Conservation (phyloP, 225 moss, liverwort and hornwort genomes). For the Polytrichum formosum region DNA sequence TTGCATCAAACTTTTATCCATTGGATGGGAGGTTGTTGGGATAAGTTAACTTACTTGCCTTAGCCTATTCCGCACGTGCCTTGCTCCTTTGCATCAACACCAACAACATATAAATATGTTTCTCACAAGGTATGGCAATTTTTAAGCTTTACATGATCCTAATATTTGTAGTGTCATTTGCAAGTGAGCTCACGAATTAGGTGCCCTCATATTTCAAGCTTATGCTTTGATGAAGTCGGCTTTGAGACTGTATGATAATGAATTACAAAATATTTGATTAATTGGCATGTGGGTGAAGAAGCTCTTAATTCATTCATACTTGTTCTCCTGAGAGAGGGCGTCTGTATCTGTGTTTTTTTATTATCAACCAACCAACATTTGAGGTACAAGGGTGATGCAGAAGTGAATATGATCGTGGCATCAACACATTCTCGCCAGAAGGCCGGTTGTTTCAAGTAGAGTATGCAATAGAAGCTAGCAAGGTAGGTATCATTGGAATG, state of each 20-base stretch:
- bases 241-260: no score
- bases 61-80: no score
- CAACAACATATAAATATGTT: slow-evolving; percentile 23
- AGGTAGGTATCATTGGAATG: slow-evolving; percentile 16
- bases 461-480: slow-evolving; percentile 60
- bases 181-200: no score
- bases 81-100: neutral
- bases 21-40: no score
- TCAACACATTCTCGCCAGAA: slow-evolving; percentile 58
- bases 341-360: neutral
- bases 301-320: neutral
- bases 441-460: slow-evolving; percentile 61
- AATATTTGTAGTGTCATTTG: no score
- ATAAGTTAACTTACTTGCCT: no score
- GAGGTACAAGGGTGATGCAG: slow-evolving; percentile 14
- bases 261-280: no score
- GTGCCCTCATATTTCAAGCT: no score
- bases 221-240: no score
- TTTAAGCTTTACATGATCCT: neutral
- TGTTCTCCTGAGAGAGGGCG: neutral
- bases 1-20: no score
- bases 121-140: slow-evolving; percentile 26
- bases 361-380: no score
- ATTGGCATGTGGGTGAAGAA: no score
- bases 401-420: slow-evolving; percentile 58